phyloP scores from a whole-genome alignment of 2,329 filamentous ascomycete genomes.

The Thelonectria rubi region DNA sequence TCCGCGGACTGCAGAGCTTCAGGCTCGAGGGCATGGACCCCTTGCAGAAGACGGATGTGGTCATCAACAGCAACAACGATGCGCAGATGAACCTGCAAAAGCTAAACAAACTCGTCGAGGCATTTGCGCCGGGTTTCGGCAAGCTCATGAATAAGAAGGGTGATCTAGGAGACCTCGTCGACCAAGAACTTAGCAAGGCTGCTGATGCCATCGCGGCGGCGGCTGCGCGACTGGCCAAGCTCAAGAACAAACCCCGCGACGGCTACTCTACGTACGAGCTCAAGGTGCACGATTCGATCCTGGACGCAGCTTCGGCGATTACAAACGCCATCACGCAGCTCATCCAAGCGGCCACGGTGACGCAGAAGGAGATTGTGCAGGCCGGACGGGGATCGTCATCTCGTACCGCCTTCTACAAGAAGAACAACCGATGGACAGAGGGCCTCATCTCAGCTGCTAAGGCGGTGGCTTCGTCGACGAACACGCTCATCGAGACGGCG shows the following conservation, averaged over 20 bases:
- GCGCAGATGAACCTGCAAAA: slow-evolving; percentile 94
- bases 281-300: slow-evolving; percentile 92
- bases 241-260: slow-evolving; percentile 96
- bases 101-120: slow-evolving; percentile 91
- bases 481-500: slow-evolving; percentile 96
- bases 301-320: slow-evolving; percentile 91
- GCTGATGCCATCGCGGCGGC: slow-evolving; percentile 95
- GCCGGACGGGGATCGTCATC: slow-evolving; percentile 89
- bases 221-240: slow-evolving; percentile 85
- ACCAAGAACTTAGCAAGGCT: slow-evolving; percentile 89
- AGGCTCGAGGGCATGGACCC: slow-evolving; percentile 89
- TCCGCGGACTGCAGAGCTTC: slow-evolving; percentile 93
- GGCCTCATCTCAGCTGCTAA: slow-evolving; percentile 97
- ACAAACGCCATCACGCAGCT: slow-evolving; percentile 93
- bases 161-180: slow-evolving; percentile 92
- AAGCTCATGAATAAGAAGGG: slow-evolving; percentile 83
- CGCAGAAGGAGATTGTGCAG: slow-evolving; percentile 95
- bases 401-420: slow-evolving; percentile 97
- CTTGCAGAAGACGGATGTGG: slow-evolving; percentile 93
- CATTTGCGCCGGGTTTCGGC: slow-evolving; percentile 86
- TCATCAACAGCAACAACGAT: slow-evolving; percentile 97
- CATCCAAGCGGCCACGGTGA: slow-evolving; percentile 92
- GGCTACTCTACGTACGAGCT: slow-evolving; percentile 96
- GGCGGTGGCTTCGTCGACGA: slow-evolving; percentile 91
- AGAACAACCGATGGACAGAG: slow-evolving; percentile 99